Percentiles rank a stretch among this genome's conserved stretches.
Evolutionary conservation across 2,329 filamentous ascomycete genomes (phyloP).

Genomic region (Clonostachys rhizophaga): DNA sequence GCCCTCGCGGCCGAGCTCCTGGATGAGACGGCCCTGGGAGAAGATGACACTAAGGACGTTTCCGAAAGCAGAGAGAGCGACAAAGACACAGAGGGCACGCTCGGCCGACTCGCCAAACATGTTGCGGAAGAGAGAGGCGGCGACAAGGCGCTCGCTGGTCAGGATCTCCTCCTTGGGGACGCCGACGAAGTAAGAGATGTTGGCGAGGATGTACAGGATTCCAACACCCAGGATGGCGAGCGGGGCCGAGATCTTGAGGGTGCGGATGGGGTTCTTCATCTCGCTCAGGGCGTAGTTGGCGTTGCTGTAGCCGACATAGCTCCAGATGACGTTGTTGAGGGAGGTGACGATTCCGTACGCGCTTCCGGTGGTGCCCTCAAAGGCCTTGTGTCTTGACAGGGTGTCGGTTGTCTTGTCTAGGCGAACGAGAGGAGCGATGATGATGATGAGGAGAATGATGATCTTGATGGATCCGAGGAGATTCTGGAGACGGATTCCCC

Average conservation of each 20-base stretch:
- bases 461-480: constrained; percentile 62
- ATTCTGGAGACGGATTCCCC: constrained; percentile 65
- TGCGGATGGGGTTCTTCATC: constrained; percentile 60
- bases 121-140: constrained; percentile 50
- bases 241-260: constrained; percentile 61
- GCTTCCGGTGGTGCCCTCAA: constrained; percentile 60
- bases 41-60: constrained; percentile 67
- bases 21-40: constrained; percentile 61
- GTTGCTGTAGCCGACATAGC: constrained; percentile 64
- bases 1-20: constrained; percentile 62
- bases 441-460: constrained; percentile 60
- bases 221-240: constrained; percentile 53
- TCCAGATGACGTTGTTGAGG: constrained; percentile 69
- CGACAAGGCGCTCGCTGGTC: constrained; percentile 43
- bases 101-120: constrained; percentile 50
- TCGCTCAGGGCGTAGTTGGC: constrained; percentile 64
- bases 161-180: constrained; percentile 50
- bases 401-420: constrained; percentile 55
- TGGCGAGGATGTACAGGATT: constrained; percentile 61
- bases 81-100: constrained; percentile 58
- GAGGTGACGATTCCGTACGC: constrained; percentile 66
- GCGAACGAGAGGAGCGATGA: constrained; percentile 57
- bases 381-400: constrained; percentile 49
- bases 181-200: constrained; percentile 62
- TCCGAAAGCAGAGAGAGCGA: constrained; percentile 63